Evolutionary conservation across 257 asterid genomes (phyloP).

Genomic region (Jacaranda copaia): DNA sequence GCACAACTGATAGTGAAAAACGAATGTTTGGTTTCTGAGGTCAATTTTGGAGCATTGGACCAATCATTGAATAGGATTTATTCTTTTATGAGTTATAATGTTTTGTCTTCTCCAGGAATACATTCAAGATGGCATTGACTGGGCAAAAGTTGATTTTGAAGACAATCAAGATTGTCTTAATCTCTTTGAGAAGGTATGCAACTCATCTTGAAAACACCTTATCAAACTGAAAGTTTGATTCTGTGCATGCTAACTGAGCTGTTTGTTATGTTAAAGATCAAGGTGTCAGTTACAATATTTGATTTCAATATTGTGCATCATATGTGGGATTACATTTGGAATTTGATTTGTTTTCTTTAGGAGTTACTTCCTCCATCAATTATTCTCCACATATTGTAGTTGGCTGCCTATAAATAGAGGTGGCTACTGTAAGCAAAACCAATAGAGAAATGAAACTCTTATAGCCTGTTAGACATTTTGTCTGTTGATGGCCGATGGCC

Average conservation of each 20-base stretch:
- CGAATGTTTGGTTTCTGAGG: slow-evolving; percentile 15
- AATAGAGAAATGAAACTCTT: neutral
- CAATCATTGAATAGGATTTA: slow-evolving; percentile 17
- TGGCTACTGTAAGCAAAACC: neutral
- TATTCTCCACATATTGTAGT: neutral
- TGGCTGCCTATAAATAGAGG: neutral
- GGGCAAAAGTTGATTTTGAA: slow-evolving; percentile 96
- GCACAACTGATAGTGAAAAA: slow-evolving; percentile 6
- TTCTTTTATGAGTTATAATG: slow-evolving; percentile 27
- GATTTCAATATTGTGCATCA: neutral
- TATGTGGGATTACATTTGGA: neutral
- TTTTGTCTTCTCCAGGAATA: slow-evolving; percentile 70
- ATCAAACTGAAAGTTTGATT: slow-evolving; percentile 21
- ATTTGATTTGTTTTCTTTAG: neutral
- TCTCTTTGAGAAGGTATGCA: slow-evolving; percentile 90
- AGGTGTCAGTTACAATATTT: neutral
- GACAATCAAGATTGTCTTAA: slow-evolving; percentile 97
- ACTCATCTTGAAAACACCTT: slow-evolving; percentile 28
- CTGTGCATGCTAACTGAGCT: slow-evolving; percentile 24
- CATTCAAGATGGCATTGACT: slow-evolving; percentile 97
- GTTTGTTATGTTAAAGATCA: neutral
- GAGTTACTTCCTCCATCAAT: neutral
- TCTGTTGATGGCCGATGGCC: neutral
- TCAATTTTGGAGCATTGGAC: slow-evolving; percentile 27
- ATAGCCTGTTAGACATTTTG: neutral